phyloP scores from a whole-genome alignment of 192 early-diverging fungal genomes.

The Coemansia brasiliensis region DNA sequence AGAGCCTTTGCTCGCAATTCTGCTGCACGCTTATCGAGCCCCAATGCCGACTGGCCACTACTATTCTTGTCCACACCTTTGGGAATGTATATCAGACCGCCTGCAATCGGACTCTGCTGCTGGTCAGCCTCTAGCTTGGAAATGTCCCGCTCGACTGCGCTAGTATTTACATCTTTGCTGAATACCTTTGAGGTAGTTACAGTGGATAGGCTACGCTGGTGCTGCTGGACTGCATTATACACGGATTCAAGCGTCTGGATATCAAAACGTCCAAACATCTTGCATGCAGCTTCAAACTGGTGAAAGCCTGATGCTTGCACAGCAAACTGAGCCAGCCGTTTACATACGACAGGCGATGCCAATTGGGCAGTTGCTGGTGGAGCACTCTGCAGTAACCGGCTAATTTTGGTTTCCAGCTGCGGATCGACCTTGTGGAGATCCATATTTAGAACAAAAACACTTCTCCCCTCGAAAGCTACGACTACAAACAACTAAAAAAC shows the following conservation, averaged over 20 bases:
- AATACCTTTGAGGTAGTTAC: background rate
- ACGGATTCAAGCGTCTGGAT: slow-evolving; percentile 15
- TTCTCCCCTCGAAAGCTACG: no score
- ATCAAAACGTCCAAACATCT: slow-evolving; percentile 52
- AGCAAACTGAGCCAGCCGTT: slow-evolving; percentile 42
- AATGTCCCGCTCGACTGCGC: background rate
- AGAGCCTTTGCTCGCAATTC: slow-evolving; percentile 27
- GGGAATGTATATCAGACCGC: slow-evolving; percentile 50
- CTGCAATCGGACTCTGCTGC: background rate
- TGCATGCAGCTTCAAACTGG: slow-evolving; percentile 43
- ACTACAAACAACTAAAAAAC: no score
- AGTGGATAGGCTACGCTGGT: background rate
- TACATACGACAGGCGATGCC: slow-evolving; percentile 27
- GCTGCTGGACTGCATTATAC: slow-evolving; percentile 19
- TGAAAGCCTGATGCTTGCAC: slow-evolving; percentile 8
- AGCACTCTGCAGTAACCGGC: slow-evolving; percentile 20
- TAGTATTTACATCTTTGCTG: no score
- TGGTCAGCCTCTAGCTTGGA: no score
- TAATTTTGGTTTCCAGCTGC: slow-evolving; percentile 25
- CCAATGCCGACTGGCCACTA: slow-evolving; percentile 21
- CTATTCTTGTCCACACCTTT: background rate
- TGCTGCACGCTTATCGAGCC: slow-evolving; percentile 35
- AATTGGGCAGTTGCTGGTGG: slow-evolving; percentile 9
- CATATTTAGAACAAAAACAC: slow-evolving; percentile 11
- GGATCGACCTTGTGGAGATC: slow-evolving; percentile 25